Evolutionary conservation across 805 yeast species (phyloP).

Genomic region (Schwanniomyces polymorphus): DNA sequence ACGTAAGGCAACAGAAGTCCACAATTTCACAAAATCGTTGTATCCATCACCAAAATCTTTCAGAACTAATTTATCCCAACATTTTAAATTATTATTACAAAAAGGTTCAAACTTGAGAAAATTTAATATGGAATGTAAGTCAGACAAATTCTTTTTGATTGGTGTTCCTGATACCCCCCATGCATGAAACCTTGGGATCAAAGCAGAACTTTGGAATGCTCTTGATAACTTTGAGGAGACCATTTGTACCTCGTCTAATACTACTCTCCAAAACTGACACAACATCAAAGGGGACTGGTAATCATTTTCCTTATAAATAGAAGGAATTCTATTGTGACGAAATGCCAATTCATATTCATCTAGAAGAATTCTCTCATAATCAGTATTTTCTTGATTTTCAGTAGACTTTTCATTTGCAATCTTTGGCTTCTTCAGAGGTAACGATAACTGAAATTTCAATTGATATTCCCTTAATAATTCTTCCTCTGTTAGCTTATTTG

Average conservation of each 20-base stretch:
- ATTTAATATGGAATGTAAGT: conserved; percentile 67
- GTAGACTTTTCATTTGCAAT: conserved; percentile 22
- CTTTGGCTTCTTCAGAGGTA: conserved; percentile 22
- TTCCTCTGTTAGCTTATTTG: not conserved
- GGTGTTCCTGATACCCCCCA: conserved; percentile 99
- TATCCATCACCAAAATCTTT: conserved; percentile 10
- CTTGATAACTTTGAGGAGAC: conserved; percentile 70
- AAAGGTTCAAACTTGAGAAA: conserved; percentile 74
- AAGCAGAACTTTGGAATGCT: conserved; percentile 76
- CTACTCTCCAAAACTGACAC: conserved; percentile 84
- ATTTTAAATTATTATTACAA: conserved; percentile 37
- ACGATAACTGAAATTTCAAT: conserved; percentile 25
- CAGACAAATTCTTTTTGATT: conserved; percentile 62
- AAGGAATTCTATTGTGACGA: conserved; percentile 24
- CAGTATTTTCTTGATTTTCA: conserved; percentile 22
- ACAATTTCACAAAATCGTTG: conserved; percentile 42
- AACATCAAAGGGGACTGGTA: conserved; percentile 82
- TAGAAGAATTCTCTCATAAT: conserved; percentile 31
- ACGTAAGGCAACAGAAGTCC: conserved; percentile 59
- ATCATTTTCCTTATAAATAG: conserved; percentile 32
- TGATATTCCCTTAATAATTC: conserved; percentile 16
- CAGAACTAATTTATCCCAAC: conserved; percentile 38
- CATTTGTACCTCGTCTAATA: conserved; percentile 95
- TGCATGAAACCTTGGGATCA: conserved; percentile 82
- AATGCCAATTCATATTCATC: conserved; percentile 31